phyloP scores from a whole-genome alignment of 805 yeast species.

The Scheffersomyces coipomensis region DNA sequence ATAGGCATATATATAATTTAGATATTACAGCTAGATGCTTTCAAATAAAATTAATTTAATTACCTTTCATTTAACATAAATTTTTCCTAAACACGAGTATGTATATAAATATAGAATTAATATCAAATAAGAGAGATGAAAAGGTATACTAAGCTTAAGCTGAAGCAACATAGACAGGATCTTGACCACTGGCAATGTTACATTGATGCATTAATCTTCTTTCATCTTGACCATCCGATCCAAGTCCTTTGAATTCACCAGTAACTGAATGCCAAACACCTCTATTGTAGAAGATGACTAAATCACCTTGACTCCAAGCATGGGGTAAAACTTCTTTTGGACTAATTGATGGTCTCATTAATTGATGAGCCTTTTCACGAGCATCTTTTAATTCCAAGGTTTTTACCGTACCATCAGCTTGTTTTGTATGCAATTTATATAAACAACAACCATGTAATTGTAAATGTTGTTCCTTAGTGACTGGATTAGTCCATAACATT shows the following conservation, averaged over 20 bases:
- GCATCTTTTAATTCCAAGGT: constrained; percentile 67
- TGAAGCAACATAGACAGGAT: constrained; percentile 51
- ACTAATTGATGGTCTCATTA: constrained; percentile 84
- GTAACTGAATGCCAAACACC: constrained; percentile 93
- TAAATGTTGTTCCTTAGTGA: constrained; percentile 76
- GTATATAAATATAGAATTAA: too few species aligned
- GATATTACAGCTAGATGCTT: too few species aligned
- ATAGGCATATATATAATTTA: too few species aligned
- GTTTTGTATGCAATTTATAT: constrained; percentile 53
- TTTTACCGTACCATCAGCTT: constrained; percentile 48
- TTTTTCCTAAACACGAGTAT: too few species aligned
- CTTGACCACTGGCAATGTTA: constrained; percentile 79
- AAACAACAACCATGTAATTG: constrained; percentile 91
- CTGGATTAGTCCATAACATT: constrained; percentile 90
- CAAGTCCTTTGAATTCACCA: constrained; percentile 66
- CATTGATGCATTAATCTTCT: constrained; percentile 91
- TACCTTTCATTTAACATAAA: too few species aligned
- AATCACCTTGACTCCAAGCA: constrained; percentile 79
- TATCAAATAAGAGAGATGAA: too few species aligned
- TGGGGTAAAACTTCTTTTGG: constrained; percentile 77
- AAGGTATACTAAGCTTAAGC: too few species aligned
- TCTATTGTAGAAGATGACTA: constrained; percentile 82
- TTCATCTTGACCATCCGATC: constrained; percentile 54
- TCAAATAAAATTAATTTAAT: too few species aligned
- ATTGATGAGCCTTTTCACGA: constrained; percentile 63